Evolutionary conservation across 2,329 filamentous ascomycete genomes (phyloP), one percentile per base, ranked within the genome.

Genomic region (Hypoxylon sp.): DNA sequence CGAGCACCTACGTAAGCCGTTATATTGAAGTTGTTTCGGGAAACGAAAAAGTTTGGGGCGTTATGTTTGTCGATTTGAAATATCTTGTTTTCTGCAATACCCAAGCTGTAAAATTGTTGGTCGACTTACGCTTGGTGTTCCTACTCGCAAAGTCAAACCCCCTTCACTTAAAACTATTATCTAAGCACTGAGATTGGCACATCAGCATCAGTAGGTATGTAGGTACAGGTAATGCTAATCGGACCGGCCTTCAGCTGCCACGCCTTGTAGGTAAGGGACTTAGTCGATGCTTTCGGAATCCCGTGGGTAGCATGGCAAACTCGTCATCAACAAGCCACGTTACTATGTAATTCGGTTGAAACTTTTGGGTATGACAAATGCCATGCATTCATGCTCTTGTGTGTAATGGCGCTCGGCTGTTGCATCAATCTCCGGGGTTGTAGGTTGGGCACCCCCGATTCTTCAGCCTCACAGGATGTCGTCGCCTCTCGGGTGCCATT

Each of bases 1-100:
- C 68, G 50, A 61, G 52, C 47, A 60, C 37, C 63, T 67, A 72
- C 67, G 67, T 68, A 72, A 68, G 60, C 58, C 26, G 63, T 55
- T 68, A 65, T 67, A 69, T 72, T 62, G 67, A 57, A 53, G 50
- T 50, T 73, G 72, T 74, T 73, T 74, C 69, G 72, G 72, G 59
- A 74, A 50, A 68, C 72, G 67, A 73, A 53, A 50, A 6, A 46
- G 55, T 62, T 60, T 71, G 39, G 47, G 42, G 48, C 14, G 39
- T 39, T n/a, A 42, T 70, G 70, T 70, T 72, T 68, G 70, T 65
- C 63, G 24, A 39, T 22, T 50, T 63, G 61, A 57, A 63, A 44
- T 60, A 58, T 65, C 58, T 26, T 33, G 55, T 44, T 70, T 59
- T 59, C 58, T 71, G 70, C 64, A 67, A 73, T 48, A 72, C 72